Conservation (phyloP, 441 rosid genomes). For the Gossypium davidsonii region DNA sequence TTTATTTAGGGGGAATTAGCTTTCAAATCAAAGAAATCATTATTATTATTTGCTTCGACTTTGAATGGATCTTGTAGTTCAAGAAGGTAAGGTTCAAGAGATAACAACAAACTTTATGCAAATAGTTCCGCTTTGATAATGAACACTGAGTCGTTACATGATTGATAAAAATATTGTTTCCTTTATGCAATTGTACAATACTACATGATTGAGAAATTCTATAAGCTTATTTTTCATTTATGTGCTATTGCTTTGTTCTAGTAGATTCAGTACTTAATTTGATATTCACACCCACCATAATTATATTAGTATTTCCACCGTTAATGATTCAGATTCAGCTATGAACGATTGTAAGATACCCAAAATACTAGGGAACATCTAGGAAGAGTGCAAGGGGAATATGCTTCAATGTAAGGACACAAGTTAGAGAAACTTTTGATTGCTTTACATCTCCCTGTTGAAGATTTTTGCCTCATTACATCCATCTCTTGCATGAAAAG, state of each 20-base stretch:
- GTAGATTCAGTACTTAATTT: not conserved
- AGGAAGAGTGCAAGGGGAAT: constrained; percentile 17
- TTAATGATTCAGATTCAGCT: not conserved
- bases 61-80: not conserved
- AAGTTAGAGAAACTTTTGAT: constrained; percentile 11
- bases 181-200: not conserved
- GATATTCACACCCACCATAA: not conserved
- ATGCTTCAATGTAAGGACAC: constrained; percentile 13
- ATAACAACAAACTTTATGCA: not conserved
- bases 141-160: not conserved
- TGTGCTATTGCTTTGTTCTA: not conserved
- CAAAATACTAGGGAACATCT: constrained; percentile 6
- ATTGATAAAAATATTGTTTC: not conserved
- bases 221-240: not conserved
- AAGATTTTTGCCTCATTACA: constrained; percentile 9
- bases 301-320: not conserved
- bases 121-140: not conserved
- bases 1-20: not conserved
- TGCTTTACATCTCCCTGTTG: constrained; percentile 1
- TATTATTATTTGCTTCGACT: not conserved
- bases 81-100: not conserved
- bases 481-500: constrained; percentile 3
- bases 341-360: not conserved
- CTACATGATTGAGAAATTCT: not conserved
- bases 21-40: not conserved